A percentile compares a stretch with the other conserved stretches of the same genome.
phyloP scores from a whole-genome alignment of 352 stramenopile species.

The Pseudoperonospora humuli region DNA sequence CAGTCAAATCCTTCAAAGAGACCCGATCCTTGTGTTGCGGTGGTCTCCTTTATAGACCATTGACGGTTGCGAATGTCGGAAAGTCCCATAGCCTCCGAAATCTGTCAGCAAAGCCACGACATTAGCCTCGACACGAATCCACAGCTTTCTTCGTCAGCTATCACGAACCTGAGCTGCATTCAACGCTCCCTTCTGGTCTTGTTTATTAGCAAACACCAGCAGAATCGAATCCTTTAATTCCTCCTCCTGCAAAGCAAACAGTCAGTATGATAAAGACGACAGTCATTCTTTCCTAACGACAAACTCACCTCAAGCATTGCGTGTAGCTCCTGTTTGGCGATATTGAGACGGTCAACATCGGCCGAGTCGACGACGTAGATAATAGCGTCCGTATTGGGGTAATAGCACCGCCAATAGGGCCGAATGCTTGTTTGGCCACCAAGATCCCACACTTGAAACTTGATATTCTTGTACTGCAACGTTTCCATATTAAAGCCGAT shows the following conservation, averaged over 20 bases:
- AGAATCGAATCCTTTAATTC: conserved; percentile 98
- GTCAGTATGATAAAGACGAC: neutral
- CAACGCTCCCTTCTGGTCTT: conserved; percentile 95
- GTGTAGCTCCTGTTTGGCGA: conserved; percentile 96
- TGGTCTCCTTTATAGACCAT: conserved; percentile 99
- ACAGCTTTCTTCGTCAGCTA: neutral
- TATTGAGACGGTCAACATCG: conserved; percentile 95
- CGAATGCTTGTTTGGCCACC: conserved; percentile 99
- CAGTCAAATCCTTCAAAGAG: conserved; percentile 99
- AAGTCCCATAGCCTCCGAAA: conserved; percentile 96
- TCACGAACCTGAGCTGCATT: conserved; percentile 72
- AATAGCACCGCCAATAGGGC: conserved; percentile 99
- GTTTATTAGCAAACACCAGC: conserved; percentile 99
- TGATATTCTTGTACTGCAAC: conserved; percentile 89
- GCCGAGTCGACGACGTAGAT: conserved; percentile 96
- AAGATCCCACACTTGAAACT: conserved; percentile 99
- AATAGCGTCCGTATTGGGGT: conserved; percentile 97
- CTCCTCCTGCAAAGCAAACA: conserved; percentile 84
- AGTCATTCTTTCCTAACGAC: too few relatives aligned
- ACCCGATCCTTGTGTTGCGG: conserved; percentile 94
- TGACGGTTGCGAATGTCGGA: conserved; percentile 98
- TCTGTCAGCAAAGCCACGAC: conserved; percentile 40
- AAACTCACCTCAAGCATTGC: conserved; percentile 91
- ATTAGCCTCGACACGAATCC: conserved; percentile 1
- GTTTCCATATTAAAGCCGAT: conserved; percentile 98